Evolutionary conservation across 768 basidiomycete species (phyloP).

Genomic region (Nevesoporus exiguus): DNA sequence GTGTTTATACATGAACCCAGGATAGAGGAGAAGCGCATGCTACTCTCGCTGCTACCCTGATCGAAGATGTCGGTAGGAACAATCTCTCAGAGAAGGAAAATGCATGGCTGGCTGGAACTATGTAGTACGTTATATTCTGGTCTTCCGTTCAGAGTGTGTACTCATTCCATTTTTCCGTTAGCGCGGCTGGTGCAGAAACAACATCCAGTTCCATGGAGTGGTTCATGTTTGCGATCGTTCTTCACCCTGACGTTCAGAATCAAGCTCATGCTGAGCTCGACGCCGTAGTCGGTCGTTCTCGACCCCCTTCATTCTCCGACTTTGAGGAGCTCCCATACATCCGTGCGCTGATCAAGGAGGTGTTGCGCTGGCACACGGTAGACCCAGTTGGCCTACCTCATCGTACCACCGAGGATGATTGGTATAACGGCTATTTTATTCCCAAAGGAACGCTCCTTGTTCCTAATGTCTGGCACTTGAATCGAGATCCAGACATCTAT

Average conservation of each 20-base stretch:
- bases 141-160: not conserved
- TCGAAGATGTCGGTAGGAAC: not conserved
- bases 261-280: not conserved
- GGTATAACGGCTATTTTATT: not conserved
- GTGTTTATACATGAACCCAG: not conserved
- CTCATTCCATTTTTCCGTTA: not conserved
- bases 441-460: not conserved
- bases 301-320: not conserved
- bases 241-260: not conserved
- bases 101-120: not conserved
- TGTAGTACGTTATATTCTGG: not conserved
- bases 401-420: not conserved
- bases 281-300: not conserved
- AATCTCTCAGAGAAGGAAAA: not conserved
- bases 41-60: not conserved
- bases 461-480: not conserved
- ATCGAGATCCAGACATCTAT: not conserved
- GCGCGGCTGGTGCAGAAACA: not conserved
- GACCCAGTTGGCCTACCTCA: not conserved
- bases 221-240: not conserved
- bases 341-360: not conserved
- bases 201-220: not conserved
- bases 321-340: not conserved
- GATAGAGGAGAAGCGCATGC: not conserved
- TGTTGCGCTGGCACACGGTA: not conserved